Conservation (phyloP, 2,329 filamentous ascomycete genomes). For the Epichloe coenophiala region DNA sequence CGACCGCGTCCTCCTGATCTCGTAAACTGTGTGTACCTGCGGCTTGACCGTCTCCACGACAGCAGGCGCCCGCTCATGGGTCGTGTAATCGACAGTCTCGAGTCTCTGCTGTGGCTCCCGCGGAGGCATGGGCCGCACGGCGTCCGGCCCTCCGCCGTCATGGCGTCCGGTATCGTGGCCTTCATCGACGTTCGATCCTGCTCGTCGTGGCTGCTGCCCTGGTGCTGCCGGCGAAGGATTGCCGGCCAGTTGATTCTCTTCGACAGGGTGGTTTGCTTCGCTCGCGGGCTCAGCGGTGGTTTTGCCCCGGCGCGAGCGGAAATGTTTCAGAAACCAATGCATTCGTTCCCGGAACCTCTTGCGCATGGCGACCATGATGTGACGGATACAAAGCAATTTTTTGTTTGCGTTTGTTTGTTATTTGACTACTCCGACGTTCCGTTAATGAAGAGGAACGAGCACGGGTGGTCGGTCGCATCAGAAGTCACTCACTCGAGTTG, state of each 20-base stretch:
- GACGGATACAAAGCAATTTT: too few species aligned
- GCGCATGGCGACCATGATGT: neutral
- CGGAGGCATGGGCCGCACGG: too few species aligned
- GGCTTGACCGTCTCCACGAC: neutral
- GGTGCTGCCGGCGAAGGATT: neutral
- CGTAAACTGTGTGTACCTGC: slow-evolving; percentile 3
- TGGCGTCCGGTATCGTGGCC: neutral
- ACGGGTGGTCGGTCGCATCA: too few species aligned
- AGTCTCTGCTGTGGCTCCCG: neutral
- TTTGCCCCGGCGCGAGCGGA: neutral
- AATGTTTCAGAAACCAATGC: neutral
- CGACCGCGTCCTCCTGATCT: neutral
- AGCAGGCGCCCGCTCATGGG: neutral
- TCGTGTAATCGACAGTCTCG: neutral
- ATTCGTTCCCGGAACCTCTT: neutral
- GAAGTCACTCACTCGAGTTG: neutral
- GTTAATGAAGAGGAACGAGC: too few species aligned
- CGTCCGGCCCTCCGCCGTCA: too few species aligned
- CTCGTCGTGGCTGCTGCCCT: neutral
- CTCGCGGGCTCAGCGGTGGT: neutral
- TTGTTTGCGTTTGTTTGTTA: too few species aligned
- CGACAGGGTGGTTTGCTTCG: neutral
- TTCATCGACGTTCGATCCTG: neutral
- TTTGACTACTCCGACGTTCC: too few species aligned
- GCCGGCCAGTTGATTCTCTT: neutral